Conservation (phyloP, 306 rosid species). For the Prunus mira region DNA sequence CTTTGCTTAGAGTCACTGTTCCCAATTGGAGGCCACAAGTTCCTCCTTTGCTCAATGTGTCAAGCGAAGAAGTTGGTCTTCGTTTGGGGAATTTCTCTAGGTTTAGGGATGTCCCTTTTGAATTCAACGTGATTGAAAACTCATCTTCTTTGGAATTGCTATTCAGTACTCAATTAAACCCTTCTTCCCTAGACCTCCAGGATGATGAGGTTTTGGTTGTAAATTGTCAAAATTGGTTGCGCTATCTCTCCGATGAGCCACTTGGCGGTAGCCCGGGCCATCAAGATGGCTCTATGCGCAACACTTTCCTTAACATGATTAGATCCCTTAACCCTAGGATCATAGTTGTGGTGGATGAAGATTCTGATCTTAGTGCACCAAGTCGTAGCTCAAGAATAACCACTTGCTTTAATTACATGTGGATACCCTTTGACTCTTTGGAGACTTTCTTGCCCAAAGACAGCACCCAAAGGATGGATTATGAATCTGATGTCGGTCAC, state of each 20-base stretch:
- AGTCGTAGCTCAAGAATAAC: constrained; percentile 70
- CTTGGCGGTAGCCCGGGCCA: constrained; percentile 15
- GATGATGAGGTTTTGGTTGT: constrained; percentile 85
- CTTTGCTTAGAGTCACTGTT: constrained; percentile 68
- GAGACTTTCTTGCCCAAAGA: constrained; percentile 87
- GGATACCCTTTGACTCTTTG: constrained; percentile 95
- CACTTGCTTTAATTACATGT: constrained; percentile 73
- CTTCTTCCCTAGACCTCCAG: constrained; percentile 48
- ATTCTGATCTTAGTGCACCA: constrained; percentile 54
- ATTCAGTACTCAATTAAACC: constrained; percentile 47
- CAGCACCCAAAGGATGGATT: constrained; percentile 73
- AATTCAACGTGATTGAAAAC: constrained; percentile 52
- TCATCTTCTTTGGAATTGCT: constrained; percentile 37
- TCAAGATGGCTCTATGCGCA: constrained; percentile 34
- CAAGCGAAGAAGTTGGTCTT: constrained; percentile 71
- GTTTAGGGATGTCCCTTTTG: constrained; percentile 68
- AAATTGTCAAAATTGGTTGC: constrained; percentile 82
- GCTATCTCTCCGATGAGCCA: constrained; percentile 53
- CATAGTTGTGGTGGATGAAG: constrained; percentile 76
- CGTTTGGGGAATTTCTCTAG: constrained; percentile 72
- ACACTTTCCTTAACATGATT: constrained; percentile 48
- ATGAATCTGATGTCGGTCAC: constrained; percentile 85
- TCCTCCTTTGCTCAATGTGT: constrained; percentile 72
- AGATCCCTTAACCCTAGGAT: constrained; percentile 69
- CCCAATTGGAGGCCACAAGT: constrained; percentile 70